Percentiles rank a stretch among this genome's conserved stretches.
Evolutionary conservation across 2,329 filamentous ascomycete species (phyloP).

Genomic region (Magnaporthiopsis rhizophila): DNA sequence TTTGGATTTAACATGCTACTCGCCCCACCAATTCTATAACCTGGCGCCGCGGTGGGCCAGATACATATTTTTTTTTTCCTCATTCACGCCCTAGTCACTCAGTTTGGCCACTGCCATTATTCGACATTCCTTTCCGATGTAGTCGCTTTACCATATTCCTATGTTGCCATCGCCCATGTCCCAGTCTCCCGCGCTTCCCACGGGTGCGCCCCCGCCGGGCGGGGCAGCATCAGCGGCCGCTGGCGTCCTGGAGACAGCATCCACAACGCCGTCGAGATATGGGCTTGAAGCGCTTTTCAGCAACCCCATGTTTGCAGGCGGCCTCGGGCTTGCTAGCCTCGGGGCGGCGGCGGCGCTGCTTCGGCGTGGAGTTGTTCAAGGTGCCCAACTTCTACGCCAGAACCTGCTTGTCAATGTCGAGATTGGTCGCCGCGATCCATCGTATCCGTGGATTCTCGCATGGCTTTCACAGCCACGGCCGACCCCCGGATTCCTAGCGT

Average conservation of each 20-base stretch:
- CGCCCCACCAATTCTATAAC: too few relatives aligned
- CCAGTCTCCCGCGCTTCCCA: too few relatives aligned
- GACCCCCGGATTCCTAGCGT: conserved; percentile 49
- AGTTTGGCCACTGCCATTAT: not conserved
- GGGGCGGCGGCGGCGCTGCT: conserved; percentile 75
- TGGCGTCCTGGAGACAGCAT: conserved; percentile 9
- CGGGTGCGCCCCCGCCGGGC: not conserved
- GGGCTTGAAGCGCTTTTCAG: conserved; percentile 52
- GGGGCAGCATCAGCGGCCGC: conserved; percentile 1
- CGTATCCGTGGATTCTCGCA: conserved; percentile 87
- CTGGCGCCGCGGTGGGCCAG: too few relatives aligned
- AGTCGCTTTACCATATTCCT: not conserved
- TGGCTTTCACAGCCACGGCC: conserved; percentile 86
- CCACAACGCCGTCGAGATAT: conserved; percentile 21
- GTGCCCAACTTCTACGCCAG: conserved; percentile 66
- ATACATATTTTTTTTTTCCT: not conserved
- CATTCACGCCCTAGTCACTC: not conserved
- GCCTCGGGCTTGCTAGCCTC: conserved; percentile 84
- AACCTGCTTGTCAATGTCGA: conserved; percentile 92
- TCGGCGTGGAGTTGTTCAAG: conserved; percentile 66
- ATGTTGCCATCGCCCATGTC: not conserved
- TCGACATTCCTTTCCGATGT: not conserved
- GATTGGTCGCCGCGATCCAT: conserved; percentile 87
- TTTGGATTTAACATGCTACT: too few relatives aligned
- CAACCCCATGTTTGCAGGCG: conserved; percentile 59